phyloP scores from a whole-genome alignment of 2,329 filamentous ascomycete species.

The Colletotrichum sp. region DNA sequence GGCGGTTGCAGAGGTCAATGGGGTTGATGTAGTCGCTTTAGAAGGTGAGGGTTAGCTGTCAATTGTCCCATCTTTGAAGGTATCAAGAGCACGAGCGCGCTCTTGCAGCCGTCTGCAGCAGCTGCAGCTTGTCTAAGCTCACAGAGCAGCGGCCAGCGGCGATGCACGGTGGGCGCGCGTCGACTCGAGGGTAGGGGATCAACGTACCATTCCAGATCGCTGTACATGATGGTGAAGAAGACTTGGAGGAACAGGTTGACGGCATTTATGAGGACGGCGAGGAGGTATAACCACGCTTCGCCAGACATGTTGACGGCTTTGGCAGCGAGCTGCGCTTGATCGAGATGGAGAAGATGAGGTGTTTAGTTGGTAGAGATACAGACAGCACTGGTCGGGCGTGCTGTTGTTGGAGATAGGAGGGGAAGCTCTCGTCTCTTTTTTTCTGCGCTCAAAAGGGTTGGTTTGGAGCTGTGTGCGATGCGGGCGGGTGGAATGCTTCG shows the following conservation, averaged over 20 bases:
- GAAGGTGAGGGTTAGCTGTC: constrained; percentile 30
- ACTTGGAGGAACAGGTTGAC: constrained; percentile 99
- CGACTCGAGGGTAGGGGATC: not conserved
- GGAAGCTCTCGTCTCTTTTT: not conserved
- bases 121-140: not conserved
- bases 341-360: not conserved
- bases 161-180: not conserved
- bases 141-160: not conserved
- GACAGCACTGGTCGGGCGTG: not conserved
- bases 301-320: constrained; percentile 75
- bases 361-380: not conserved
- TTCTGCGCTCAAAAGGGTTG: not conserved
- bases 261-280: constrained; percentile 98
- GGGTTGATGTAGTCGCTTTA: constrained; percentile 98
- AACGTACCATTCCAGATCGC: constrained; percentile 95
- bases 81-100: not conserved
- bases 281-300: constrained; percentile 97
- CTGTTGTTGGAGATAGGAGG: constrained; percentile 3
- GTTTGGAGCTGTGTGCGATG: constrained; percentile 9
- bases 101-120: not conserved
- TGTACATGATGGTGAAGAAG: constrained; percentile 99
- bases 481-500: constrained; percentile 15
- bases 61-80: not conserved
- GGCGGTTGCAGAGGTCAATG: constrained; percentile 99
- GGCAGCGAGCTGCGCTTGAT: constrained; percentile 4